Percentiles rank a stretch among this genome's conserved stretches.
phyloP scores from a whole-genome alignment of 2,329 filamentous ascomycete species.

The Hypoxylon sp. region DNA sequence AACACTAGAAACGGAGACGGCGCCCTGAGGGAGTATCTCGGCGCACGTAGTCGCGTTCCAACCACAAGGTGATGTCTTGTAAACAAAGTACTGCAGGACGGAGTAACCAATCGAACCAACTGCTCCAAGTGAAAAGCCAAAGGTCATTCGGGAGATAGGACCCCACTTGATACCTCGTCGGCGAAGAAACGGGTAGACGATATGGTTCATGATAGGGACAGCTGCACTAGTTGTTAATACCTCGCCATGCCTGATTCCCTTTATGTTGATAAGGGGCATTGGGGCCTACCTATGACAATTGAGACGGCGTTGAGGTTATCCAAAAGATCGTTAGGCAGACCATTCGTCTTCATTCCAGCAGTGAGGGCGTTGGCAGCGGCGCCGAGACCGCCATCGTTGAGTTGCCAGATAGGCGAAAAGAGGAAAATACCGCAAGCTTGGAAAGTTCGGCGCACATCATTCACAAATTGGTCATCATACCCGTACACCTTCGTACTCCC shows the following conservation, averaged over 20 bases:
- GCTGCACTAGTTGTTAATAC: constrained; percentile 44
- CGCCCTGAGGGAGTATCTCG: constrained; percentile 48
- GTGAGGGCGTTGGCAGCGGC: constrained; percentile 60
- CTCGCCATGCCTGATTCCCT: background rate
- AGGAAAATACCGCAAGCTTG: constrained; percentile 69
- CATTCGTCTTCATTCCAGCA: constrained; percentile 60
- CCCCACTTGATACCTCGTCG: constrained; percentile 58
- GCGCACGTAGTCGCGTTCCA: constrained; percentile 53
- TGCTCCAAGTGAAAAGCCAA: constrained; percentile 62
- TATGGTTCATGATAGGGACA: constrained; percentile 59
- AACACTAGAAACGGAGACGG: constrained; percentile 46
- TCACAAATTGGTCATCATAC: constrained; percentile 75
- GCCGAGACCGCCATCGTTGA: constrained; percentile 60
- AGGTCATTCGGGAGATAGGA: constrained; percentile 62
- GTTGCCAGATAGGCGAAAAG: constrained; percentile 55
- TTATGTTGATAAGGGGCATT: background rate
- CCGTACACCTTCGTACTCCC: constrained; percentile 58
- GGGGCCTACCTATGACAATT: constrained; percentile 56
- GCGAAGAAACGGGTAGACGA: constrained; percentile 60
- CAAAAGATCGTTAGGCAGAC: constrained; percentile 61
- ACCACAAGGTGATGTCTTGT: constrained; percentile 52
- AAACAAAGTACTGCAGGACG: constrained; percentile 52
- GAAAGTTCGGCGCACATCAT: constrained; percentile 70
- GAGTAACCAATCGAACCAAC: constrained; percentile 55
- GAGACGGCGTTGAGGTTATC: constrained; percentile 62